Evolutionary conservation across 805 yeast genomes (phyloP).

Genomic region (Peterozyma toletana): DNA sequence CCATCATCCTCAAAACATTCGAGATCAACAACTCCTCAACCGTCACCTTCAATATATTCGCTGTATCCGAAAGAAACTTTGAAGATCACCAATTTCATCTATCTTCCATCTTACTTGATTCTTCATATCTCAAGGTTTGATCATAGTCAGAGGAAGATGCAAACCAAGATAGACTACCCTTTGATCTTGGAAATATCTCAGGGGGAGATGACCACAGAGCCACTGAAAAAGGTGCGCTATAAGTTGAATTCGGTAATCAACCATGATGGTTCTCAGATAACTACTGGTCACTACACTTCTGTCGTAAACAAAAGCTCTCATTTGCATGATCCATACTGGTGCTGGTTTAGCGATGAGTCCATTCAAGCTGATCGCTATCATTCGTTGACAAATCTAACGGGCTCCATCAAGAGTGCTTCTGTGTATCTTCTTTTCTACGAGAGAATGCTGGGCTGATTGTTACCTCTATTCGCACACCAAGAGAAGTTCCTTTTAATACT

Average conservation of each 20-base stretch:
- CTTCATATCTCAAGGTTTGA: constrained; percentile 25
- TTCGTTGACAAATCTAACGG: constrained; percentile 39
- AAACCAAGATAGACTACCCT: constrained; percentile 43
- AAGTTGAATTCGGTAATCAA: constrained; percentile 58
- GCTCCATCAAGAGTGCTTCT: constrained; percentile 41
- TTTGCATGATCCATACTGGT: constrained; percentile 51
- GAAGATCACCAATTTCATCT: constrained; percentile 16
- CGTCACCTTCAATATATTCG: neutral
- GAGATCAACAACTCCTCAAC: neutral
- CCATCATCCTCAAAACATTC: constrained; percentile 6
- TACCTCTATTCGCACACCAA: too few species aligned
- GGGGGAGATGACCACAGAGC: constrained; percentile 17
- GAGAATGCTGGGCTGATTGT: neutral
- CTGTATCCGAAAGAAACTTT: neutral
- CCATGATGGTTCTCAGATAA: constrained; percentile 55
- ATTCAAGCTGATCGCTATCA: constrained; percentile 30
- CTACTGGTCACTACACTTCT: constrained; percentile 74
- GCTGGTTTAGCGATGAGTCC: constrained; percentile 67
- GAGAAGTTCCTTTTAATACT: too few species aligned
- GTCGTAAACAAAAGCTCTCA: constrained; percentile 42
- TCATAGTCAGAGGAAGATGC: constrained; percentile 19
- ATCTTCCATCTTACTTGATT: constrained; percentile 24
- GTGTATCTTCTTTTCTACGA: constrained; percentile 68
- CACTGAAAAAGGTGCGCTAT: constrained; percentile 28
- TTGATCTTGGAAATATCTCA: constrained; percentile 39